Base-by-base conservation (phyloP, 73 alveolate species). In the Effrenium voratum region DNA sequence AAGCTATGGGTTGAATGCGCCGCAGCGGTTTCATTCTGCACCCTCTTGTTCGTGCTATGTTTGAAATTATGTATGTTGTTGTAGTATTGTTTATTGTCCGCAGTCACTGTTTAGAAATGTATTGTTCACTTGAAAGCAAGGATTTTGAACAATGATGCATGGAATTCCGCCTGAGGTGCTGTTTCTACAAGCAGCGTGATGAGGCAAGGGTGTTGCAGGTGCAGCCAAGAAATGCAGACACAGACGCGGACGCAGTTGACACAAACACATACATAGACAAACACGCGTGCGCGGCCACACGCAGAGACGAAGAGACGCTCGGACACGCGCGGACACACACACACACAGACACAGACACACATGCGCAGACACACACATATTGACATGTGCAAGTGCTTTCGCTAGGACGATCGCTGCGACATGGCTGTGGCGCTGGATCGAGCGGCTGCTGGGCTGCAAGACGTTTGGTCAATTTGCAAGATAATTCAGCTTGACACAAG, bases 111-210 rank as follows among this genome's bases (percentile, higher is more conserved):
- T n/a, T n/a, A n/a, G n/a, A n/a, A n/a, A n/a, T n/a, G n/a, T n/a
- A n/a, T n/a, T n/a, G n/a, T n/a, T n/a, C n/a, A n/a, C n/a, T n/a
- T n/a, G n/a, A n/a, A n/a, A n/a, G n/a, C n/a, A n/a, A n/a, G n/a
- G n/a, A n/a, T n/a, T n/a, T n/a, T n/a, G n/a, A n/a, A n/a, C n/a
- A n/a, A n/a, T n/a, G n/a, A n/a, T n/a, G n/a, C n/a, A n/a, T n/a
- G n/a, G n/a, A n/a, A n/a, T n/a, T n/a, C n/a, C 41, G 13, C 28
- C 49, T 77, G 28, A 77, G 88, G 88, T 77, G 88, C 32, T 77
- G 88, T 63, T 77, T 77, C 88, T 77, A 77, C 88, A 77, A 77
- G 88, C 88, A 77, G 88, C 88, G 88, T 15, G 88, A 77, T 28
- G 88, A 77, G 88, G 88, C 43, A 55, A 22, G 68, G 68, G 22